Base-by-base conservation (phyloP, 768 basidiomycete genomes). In the Tephrocybe sp. region DNA sequence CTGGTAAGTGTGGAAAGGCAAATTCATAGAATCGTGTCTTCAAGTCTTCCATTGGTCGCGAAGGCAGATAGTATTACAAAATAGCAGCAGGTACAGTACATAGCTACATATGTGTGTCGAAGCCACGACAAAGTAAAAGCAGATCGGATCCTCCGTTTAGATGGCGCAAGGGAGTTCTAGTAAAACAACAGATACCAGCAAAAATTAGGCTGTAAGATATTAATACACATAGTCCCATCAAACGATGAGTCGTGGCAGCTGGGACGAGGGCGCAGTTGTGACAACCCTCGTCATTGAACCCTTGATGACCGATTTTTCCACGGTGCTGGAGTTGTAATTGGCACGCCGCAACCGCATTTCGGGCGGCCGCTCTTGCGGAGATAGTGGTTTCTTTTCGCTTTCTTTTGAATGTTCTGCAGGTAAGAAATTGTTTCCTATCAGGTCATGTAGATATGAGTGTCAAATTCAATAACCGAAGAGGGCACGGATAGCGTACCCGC, bases 221-320 rank as follows among this genome's bases (percentile, higher is more conserved):
- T 43, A 3, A 24, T 20, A 30, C 18, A 36, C 7, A 11, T 30
- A 11, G 28, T 28, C 21, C 20, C 9, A 7, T 50, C 44, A 67
- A 41, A 55, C 55, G 14, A 68, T 53, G 12, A 65, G 50, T 23
- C 61, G 66, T 37, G 67, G 67, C 3, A 69, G 45, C 15, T 65
- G 60, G 7, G 45, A 21, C 12, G 45, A 41, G 5, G 45, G 17
- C 9, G 62, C 54, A 32, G 65, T 58, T 23, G 70, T 55, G 20
- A 77, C 72, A 26, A 80, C 76, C 59, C 81, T 80, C 15, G 73
- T 71, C 75, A 82, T 78, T 17, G 81, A 77, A 33, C 78, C 75
- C 59, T 78, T 81, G 62, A 81, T 70, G 56, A 77, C 68, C 26
- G 73, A 70, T 59, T 76, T 79, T 45, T 84, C 80, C 21, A 76